Conservation (phyloP, 305 asterid genomes). For the Fraxinus platypoda region DNA sequence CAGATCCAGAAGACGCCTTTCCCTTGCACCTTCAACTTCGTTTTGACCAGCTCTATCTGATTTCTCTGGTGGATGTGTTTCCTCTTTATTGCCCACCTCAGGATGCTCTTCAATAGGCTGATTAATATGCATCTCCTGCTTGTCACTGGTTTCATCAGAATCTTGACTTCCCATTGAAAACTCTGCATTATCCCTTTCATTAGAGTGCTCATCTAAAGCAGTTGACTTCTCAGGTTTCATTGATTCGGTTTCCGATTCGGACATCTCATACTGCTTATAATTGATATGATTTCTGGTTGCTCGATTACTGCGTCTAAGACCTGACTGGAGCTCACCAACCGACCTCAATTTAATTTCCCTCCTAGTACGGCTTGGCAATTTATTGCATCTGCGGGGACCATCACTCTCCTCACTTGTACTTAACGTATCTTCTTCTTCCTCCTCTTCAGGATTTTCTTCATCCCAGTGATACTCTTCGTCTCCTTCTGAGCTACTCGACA, state of each 20-base stretch:
- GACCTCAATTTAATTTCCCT: slow-evolving; percentile 66
- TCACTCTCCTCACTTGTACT: slow-evolving; percentile 72
- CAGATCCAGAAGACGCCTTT: slow-evolving; percentile 22
- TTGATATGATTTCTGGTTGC: slow-evolving; percentile 69
- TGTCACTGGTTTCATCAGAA: slow-evolving; percentile 21
- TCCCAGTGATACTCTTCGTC: slow-evolving; percentile 79
- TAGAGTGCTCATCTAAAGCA: slow-evolving; percentile 35
- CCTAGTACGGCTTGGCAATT: slow-evolving; percentile 60
- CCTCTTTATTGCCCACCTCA: slow-evolving; percentile 16
- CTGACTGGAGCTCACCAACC: slow-evolving; percentile 54
- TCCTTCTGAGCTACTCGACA: slow-evolving; percentile 80
- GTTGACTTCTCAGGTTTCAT: slow-evolving; percentile 46
- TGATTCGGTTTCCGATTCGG: slow-evolving; percentile 69
- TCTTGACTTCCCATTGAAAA: slow-evolving; percentile 35
- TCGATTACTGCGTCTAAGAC: slow-evolving; percentile 86
- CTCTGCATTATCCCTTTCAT: slow-evolving; percentile 47
- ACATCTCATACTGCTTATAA: slow-evolving; percentile 67
- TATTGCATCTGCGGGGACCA: slow-evolving; percentile 38
- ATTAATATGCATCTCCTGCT: slow-evolving; percentile 30
- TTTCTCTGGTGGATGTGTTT: not conserved
- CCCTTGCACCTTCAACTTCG: slow-evolving; percentile 24
- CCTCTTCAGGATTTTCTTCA: slow-evolving; percentile 73
- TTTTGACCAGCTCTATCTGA: slow-evolving; percentile 3
- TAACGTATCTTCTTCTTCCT: slow-evolving; percentile 27
- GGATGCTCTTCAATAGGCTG: slow-evolving; percentile 37